phyloP scores from a whole-genome alignment of 441 rosid species.

The Biscutella auriculata region DNA sequence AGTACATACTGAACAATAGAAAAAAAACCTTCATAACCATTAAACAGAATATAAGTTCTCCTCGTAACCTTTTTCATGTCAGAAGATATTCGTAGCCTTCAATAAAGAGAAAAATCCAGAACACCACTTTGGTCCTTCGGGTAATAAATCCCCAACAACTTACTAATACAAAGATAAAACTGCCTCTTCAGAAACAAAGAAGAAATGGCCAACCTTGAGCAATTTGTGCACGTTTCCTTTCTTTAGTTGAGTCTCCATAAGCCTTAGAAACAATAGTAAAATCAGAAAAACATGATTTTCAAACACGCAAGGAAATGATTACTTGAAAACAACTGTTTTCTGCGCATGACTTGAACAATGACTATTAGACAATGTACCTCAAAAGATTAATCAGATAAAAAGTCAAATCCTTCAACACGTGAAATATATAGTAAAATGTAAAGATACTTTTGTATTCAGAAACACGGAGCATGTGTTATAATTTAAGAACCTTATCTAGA shows the following conservation, averaged over 20 bases:
- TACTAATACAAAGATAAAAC: background rate
- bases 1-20: background rate
- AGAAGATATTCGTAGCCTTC: background rate
- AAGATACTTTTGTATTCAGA: background rate
- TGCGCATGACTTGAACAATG: background rate
- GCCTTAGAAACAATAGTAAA: constrained; percentile 35
- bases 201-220: constrained; percentile 74
- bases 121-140: background rate
- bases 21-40: background rate
- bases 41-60: background rate
- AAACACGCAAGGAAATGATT: background rate
- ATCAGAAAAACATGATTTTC: constrained; percentile 1
- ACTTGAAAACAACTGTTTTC: background rate
- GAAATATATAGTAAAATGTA: background rate
- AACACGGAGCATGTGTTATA: background rate
- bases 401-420: background rate
- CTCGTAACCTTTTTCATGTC: background rate
- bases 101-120: background rate
- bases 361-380: constrained; percentile 2
- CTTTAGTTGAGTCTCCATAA: constrained; percentile 92
- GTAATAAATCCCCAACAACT: background rate
- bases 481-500: background rate
- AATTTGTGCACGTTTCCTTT: constrained; percentile 85
- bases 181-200: background rate
- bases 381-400: background rate